Conservation (phyloP, 2,329 filamentous ascomycete species). For the Arthroderma uncinatum region DNA sequence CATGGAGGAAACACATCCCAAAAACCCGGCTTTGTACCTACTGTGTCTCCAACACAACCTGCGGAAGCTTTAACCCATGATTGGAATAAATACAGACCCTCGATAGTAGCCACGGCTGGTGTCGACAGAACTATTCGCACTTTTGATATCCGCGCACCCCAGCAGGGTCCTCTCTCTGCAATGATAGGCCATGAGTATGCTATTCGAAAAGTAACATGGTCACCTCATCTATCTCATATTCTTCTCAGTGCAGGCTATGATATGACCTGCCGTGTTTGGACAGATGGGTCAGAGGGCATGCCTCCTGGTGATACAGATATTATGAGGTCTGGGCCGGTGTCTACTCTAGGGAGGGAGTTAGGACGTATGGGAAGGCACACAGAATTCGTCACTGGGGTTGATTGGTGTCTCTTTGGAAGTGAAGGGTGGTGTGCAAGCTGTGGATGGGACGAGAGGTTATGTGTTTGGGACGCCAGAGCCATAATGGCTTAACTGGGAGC, state of each 20-base stretch:
- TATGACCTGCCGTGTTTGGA: slow-evolving; percentile 95
- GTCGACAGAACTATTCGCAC: slow-evolving; percentile 80
- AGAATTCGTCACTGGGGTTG: slow-evolving; percentile 90
- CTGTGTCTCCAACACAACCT: slow-evolving; percentile 43
- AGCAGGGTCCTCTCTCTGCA: slow-evolving; percentile 58
- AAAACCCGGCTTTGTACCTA: slow-evolving; percentile 24
- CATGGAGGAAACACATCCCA: slow-evolving; percentile 51
- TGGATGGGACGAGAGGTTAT: slow-evolving; percentile 83
- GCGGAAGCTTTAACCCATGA: slow-evolving; percentile 86
- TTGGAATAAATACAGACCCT: slow-evolving; percentile 95
- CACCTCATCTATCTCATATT: slow-evolving; percentile 81
- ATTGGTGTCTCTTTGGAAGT: slow-evolving; percentile 94
- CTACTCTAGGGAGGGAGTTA: slow-evolving; percentile 54
- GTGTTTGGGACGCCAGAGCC: slow-evolving; percentile 80
- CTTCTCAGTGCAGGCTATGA: slow-evolving; percentile 87
- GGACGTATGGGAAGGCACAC: slow-evolving; percentile 87
- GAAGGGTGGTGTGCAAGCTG: slow-evolving; percentile 93
- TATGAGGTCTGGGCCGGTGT: slow-evolving; percentile 32
- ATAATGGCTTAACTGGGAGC: slow-evolving; percentile 37
- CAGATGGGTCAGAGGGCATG: slow-evolving; percentile 52
- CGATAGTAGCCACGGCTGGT: slow-evolving; percentile 73
- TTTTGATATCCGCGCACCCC: slow-evolving; percentile 75
- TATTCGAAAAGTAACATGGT: slow-evolving; percentile 76
- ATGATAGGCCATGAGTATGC: slow-evolving; percentile 86
- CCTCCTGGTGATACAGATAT: slow-evolving; percentile 25